phyloP scores from a whole-genome alignment of 2,329 filamentous ascomycete species.

The Ophiostoma novo-ulmi region DNA sequence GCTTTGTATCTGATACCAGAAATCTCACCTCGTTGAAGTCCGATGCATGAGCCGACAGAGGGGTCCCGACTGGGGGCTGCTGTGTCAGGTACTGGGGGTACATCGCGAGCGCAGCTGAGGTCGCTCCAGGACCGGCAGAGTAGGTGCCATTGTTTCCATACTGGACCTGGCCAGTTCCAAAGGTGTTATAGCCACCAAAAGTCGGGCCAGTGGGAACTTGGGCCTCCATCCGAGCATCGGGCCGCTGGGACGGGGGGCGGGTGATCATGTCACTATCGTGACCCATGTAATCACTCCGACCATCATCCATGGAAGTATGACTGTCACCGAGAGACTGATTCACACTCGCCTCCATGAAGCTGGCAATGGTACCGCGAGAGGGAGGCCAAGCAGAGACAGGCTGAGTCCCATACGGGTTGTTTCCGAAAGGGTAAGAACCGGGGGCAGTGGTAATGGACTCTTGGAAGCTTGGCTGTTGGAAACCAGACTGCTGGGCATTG shows the following conservation, averaged over 20 bases:
- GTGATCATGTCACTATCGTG: constrained; percentile 47
- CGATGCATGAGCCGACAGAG: constrained; percentile 66
- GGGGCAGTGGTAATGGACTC: constrained; percentile 27
- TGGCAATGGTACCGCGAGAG: constrained; percentile 37
- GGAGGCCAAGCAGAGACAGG: constrained; percentile 46
- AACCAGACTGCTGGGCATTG: constrained; percentile 41
- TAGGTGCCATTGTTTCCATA: constrained; percentile 32
- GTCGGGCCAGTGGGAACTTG: constrained; percentile 33
- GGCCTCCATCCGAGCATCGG: constrained; percentile 45
- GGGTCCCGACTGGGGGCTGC: constrained; percentile 56
- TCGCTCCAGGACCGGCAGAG: constrained; percentile 28
- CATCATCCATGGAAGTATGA: constrained; percentile 38
- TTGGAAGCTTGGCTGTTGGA: constrained; percentile 34
- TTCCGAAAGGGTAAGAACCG: constrained; percentile 32
- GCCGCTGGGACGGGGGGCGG: constrained; percentile 42
- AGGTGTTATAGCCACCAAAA: constrained; percentile 36
- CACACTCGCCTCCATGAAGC: constrained; percentile 38
- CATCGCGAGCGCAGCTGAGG: constrained; percentile 40
- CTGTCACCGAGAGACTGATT: constrained; percentile 31
- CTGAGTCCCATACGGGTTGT: constrained; percentile 32
- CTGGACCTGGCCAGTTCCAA: constrained; percentile 27
- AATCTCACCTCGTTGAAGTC: constrained; percentile 62
- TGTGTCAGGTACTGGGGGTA: constrained; percentile 44
- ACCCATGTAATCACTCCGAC: constrained; percentile 44
- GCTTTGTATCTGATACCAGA: no score